Percentiles rank a stretch among this genome's conserved stretches.
Evolutionary conservation across 768 basidiomycete genomes (phyloP).

Genomic region (Tubosaeta brunneosetosa): DNA sequence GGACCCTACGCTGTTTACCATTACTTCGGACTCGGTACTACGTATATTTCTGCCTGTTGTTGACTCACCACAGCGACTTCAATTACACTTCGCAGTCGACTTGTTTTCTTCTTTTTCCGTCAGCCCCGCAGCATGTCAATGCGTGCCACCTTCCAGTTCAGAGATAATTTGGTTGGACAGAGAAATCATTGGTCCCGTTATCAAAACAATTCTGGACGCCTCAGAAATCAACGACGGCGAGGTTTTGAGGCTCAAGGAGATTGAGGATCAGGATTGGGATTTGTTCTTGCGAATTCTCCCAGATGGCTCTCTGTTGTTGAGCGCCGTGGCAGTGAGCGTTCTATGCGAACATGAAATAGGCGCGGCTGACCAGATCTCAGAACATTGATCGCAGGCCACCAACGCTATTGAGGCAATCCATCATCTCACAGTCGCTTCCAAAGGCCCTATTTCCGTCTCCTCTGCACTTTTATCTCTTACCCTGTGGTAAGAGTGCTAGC

Average conservation of each 20-base stretch:
- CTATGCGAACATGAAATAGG: background rate
- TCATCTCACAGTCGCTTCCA: conserved; percentile 59
- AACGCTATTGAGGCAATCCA: conserved; percentile 72
- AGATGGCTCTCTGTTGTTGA: conserved; percentile 71
- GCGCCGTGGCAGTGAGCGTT: conserved; percentile 62
- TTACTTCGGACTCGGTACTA: conserved; percentile 76
- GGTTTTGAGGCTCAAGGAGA: conserved; percentile 50
- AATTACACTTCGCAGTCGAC: conserved; percentile 79
- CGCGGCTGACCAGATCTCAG: conserved; percentile 36
- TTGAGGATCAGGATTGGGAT: conserved; percentile 72
- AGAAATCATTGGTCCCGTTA: conserved; percentile 47
- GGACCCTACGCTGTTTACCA: conserved; percentile 76
- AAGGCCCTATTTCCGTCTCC: conserved; percentile 46
- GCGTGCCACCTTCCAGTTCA: conserved; percentile 33
- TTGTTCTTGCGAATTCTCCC: conserved; percentile 66
- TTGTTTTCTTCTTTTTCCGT: conserved; percentile 59
- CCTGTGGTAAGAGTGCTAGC: conserved; percentile 37
- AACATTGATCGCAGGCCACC: conserved; percentile 89
- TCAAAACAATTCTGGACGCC: conserved; percentile 43
- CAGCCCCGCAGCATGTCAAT: conserved; percentile 33
- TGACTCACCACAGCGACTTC: conserved; percentile 78
- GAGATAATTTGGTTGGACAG: conserved; percentile 68
- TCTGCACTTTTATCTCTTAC: conserved; percentile 49
- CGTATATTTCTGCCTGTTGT: conserved; percentile 86
- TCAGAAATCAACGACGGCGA: background rate